Base-by-base conservation (phyloP, 2,329 filamentous ascomycete genomes). In the Cladophialophora exuberans region DNA sequence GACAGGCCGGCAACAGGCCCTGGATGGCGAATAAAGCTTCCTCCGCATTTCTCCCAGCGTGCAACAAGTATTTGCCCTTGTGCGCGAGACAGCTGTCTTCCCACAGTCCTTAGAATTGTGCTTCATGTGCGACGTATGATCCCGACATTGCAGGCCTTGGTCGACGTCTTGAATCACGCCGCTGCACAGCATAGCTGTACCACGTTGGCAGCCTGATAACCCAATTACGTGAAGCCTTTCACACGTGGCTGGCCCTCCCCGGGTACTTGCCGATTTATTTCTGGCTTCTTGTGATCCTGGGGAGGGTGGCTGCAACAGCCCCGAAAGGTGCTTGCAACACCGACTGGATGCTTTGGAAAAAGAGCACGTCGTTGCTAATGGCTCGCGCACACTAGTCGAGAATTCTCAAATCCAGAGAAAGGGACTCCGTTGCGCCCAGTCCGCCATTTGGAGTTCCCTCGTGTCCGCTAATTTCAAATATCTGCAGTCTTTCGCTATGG, bases 231-330 rank as follows among this genome's bases (percentile, higher is more conserved):
- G 17, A 25, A 23, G 10, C 15, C 11, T 6, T 26, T 5, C 46
- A 47, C 52, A 51, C 52, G 46, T 55, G 38, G 46, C n/a, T 33
- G 30, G n/a, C 20, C 13, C 23, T 26, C 22, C n/a, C 26, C 45
- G 46, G 52, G 25, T 51, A 28, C 46, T 45, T 41, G 41, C 52
- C 38, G 45, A 49, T 50, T 17, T 50, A 10, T 25, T 35, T 45
- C 31, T 28, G 44, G 41, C 17, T 28, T 13, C n/a, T n/a, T n/a
- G 18, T 43, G 38, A 44, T 51, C 38, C 30, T 33, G 22, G 26
- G 9, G 20, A 6, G 28, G 10, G 15, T 25, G 11, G 38, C 22
- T 49, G 46, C 7, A 22, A 41, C 9, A 18, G 4, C 15, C 25
- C 11, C 22, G 9, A 26, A n/a, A 41, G 20, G 15, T 50, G 26